Evolutionary conservation across 1,284 basidiomycete genomes (phyloP).

Genomic region (Tremellales sp.): DNA sequence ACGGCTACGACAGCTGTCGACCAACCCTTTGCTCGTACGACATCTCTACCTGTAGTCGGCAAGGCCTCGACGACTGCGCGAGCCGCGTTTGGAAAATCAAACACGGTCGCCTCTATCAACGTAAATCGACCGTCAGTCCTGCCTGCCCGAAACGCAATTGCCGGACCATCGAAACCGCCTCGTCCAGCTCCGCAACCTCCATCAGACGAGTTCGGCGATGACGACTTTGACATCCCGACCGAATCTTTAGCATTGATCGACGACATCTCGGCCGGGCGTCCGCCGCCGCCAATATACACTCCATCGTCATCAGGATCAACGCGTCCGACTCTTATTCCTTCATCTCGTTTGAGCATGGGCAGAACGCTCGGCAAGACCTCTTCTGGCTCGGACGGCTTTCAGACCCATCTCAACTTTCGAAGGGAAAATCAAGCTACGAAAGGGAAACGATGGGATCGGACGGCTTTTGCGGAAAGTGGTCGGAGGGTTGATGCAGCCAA

Average conservation of each 20-base stretch:
- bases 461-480: conserved; percentile 73
- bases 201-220: conserved; percentile 11
- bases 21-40: conserved; percentile 3
- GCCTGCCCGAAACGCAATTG: background rate
- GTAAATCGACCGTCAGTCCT: background rate
- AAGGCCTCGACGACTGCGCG: background rate
- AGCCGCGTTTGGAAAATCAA: background rate
- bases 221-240: conserved; percentile 8
- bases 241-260: conserved; percentile 15
- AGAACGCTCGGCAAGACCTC: conserved; percentile 3
- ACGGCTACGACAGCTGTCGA: conserved; percentile 5
- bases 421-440: conserved; percentile 36
- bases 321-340: conserved; percentile 5
- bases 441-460: conserved; percentile 78
- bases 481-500: conserved; percentile 51
- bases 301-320: background rate
- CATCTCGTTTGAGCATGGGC: conserved; percentile 11
- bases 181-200: conserved; percentile 6
- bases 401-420: conserved; percentile 45
- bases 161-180: background rate
- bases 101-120: background rate
- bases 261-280: conserved; percentile 1
- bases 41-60: background rate
- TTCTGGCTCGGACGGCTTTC: conserved; percentile 13
- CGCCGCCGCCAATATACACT: background rate